phyloP scores from a whole-genome alignment of 2,329 filamentous ascomycete genomes.

The Xylaria multiplex region DNA sequence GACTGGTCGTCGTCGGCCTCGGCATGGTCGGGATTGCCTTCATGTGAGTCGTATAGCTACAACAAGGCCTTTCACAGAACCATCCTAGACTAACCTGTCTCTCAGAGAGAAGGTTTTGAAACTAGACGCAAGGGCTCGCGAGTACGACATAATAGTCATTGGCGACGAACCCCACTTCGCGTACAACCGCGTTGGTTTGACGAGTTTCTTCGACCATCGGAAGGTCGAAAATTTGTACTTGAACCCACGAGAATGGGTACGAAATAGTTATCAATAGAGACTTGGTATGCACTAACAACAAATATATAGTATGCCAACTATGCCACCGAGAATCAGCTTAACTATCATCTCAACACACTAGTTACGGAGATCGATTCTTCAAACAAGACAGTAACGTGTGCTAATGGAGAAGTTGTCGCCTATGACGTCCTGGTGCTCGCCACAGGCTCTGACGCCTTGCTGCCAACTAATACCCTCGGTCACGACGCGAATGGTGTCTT shows the following conservation, averaged over 20 bases:
- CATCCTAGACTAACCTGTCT: neutral
- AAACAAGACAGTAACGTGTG: constrained; percentile 74
- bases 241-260: constrained; percentile 83
- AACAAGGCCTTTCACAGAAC: neutral
- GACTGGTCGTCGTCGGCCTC: constrained; percentile 83
- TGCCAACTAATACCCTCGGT: constrained; percentile 77
- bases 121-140: constrained; percentile 76
- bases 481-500: constrained; percentile 86
- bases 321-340: constrained; percentile 73
- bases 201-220: constrained; percentile 87
- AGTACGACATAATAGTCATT: constrained; percentile 85
- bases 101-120: constrained; percentile 87
- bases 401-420: constrained; percentile 72
- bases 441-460: constrained; percentile 84
- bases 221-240: constrained; percentile 88
- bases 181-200: constrained; percentile 90
- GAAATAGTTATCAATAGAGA: neutral
- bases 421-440: constrained; percentile 88
- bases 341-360: constrained; percentile 78
- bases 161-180: constrained; percentile 89
- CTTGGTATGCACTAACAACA: neutral
- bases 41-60: constrained; percentile 68
- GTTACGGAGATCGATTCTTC: constrained; percentile 74
- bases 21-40: constrained; percentile 93
- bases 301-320: constrained; percentile 66